Evolutionary conservation across 2,329 filamentous ascomycete species (phyloP).

Genomic region (Anisogramma anomala): DNA sequence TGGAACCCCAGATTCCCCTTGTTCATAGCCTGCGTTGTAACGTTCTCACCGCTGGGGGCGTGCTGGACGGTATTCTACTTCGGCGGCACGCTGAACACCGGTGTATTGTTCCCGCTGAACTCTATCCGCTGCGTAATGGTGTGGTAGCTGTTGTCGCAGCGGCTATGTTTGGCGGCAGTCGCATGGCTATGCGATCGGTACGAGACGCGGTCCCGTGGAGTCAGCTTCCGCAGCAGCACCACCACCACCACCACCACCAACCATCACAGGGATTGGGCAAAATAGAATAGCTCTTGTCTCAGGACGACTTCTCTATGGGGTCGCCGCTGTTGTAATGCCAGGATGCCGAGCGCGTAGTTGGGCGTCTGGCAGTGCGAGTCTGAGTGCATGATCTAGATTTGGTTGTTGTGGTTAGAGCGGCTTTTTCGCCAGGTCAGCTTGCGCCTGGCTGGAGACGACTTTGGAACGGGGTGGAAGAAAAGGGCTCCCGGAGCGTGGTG

Average conservation of each 20-base stretch:
- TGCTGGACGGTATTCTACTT: background rate
- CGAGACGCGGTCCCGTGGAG: background rate
- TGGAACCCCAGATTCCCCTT: background rate
- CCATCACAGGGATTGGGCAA: too few relatives aligned
- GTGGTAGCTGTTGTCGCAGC: background rate
- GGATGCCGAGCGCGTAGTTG: conserved; percentile 12
- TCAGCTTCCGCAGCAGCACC: background rate
- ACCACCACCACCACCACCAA: background rate
- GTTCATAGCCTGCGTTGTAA: background rate
- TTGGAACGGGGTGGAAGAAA: too few relatives aligned
- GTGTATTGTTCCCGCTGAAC: conserved; percentile 2
- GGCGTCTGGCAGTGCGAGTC: conserved; percentile 14
- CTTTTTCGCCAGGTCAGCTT: conserved; percentile 2
- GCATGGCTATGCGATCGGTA: conserved; percentile 4
- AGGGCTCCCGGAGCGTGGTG: too few relatives aligned
- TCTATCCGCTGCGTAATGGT: background rate
- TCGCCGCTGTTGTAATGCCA: conserved; percentile 13
- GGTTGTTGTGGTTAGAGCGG: conserved; percentile 12
- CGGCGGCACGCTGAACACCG: background rate
- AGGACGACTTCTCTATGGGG: conserved; percentile 5
- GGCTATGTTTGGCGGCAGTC: background rate
- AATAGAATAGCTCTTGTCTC: too few relatives aligned
- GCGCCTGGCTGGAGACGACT: too few relatives aligned
- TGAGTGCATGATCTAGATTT: conserved; percentile 15
- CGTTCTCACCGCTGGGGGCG: conserved; percentile 3